phyloP scores from a whole-genome alignment of 129 eudicot species.

The Chrysanthemum seticuspe region DNA sequence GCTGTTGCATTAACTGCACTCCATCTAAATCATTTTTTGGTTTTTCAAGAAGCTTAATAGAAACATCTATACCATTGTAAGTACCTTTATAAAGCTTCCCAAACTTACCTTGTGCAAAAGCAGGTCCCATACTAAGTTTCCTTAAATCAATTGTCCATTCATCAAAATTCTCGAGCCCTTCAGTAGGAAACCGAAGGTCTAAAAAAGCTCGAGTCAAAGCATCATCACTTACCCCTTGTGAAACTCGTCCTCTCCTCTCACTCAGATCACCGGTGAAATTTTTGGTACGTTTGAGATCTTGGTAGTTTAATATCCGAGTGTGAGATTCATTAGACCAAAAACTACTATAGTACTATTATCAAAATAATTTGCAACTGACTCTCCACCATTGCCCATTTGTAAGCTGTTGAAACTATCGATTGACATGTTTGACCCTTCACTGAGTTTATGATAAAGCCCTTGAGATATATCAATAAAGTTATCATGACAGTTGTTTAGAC shows the following conservation, averaged over 20 bases:
- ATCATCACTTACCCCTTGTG: constrained; percentile 20
- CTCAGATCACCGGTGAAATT: background rate
- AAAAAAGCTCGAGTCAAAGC: constrained; percentile 12
- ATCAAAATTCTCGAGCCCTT: constrained; percentile 17
- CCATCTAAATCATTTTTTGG: constrained; percentile 20
- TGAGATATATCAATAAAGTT: constrained; percentile 57
- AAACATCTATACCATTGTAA: constrained; percentile 70
- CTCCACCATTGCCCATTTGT: constrained; percentile 17
- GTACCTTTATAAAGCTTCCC: constrained; percentile 27
- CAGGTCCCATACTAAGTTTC: constrained; percentile 10
- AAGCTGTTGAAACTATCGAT: constrained; percentile 80
- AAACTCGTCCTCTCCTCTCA: background rate
- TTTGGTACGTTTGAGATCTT: constrained; percentile 2
- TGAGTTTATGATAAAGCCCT: constrained; percentile 74
- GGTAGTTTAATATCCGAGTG: constrained; percentile 15
- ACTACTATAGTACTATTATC: constrained; percentile 17
- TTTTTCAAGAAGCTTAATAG: constrained; percentile 49
- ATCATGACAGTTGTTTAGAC: constrained; percentile 56
- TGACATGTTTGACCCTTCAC: constrained; percentile 89
- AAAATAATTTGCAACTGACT: background rate
- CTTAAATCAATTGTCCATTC: constrained; percentile 13
- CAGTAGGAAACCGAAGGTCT: constrained; percentile 2
- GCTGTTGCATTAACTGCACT: constrained; percentile 84
- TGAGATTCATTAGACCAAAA: constrained; percentile 12
- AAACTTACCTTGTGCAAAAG: constrained; percentile 64